Conservation (phyloP, 23 red algal species). For the Chondrus crispus region DNA sequence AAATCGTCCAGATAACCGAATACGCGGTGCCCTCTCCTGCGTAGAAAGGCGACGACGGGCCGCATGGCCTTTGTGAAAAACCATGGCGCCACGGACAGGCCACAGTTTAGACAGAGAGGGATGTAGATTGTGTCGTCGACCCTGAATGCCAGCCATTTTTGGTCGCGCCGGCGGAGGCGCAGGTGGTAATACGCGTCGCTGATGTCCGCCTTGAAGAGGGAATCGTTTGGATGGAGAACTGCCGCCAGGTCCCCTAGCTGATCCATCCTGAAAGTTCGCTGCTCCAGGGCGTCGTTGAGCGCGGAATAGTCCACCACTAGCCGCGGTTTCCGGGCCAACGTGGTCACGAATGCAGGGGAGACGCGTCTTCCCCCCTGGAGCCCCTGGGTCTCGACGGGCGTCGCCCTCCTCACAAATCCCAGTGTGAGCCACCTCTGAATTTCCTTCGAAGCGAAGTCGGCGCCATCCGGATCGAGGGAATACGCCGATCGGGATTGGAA, state of each 20-base stretch:
- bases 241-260: neutral
- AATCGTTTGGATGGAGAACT: neutral
- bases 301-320: neutral
- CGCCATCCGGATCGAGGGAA: neutral
- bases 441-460: neutral
- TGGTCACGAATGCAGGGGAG: neutral
- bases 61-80: neutral
- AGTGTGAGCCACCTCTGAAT: neutral
- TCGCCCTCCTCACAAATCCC: neutral
- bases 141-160: neutral
- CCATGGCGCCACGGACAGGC: no score
- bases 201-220: no score
- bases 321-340: neutral
- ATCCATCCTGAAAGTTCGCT: neutral
- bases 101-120: neutral
- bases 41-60: neutral
- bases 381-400: neutral
- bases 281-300: no score
- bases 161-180: neutral
- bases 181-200: no score
- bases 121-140: neutral
- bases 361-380: no score
- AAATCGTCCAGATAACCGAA: neutral
- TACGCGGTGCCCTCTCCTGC: neutral
- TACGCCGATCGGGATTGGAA: neutral